A percentile compares a stretch with the other conserved stretches of the same genome.
Evolutionary conservation across 2,329 filamentous ascomycete genomes (phyloP).

Genomic region (Leptographium flavum): DNA sequence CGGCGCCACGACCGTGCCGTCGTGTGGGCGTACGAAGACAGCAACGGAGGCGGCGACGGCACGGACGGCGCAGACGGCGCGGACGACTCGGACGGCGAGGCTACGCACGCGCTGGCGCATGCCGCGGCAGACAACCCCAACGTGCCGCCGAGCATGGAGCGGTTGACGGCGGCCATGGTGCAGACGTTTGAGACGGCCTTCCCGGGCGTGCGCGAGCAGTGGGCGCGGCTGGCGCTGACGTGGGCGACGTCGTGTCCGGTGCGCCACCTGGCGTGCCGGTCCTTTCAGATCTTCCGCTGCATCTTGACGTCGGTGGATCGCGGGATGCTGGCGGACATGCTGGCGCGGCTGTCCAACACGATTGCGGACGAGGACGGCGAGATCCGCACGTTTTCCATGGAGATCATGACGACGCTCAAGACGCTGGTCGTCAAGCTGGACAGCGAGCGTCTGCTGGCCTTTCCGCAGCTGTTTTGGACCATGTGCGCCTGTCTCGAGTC

Average conservation of each 20-base stretch:
- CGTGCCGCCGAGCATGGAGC: conserved; percentile 77
- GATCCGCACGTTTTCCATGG: conserved; percentile 94
- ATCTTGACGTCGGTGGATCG: conserved; percentile 84
- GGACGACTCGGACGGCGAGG: too few species aligned
- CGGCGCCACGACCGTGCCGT: conserved; percentile 72
- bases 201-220: conserved; percentile 76
- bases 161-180: conserved; percentile 68
- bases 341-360: conserved; percentile 86
- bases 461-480: conserved; percentile 95
- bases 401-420: conserved; percentile 87
- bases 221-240: conserved; percentile 77
- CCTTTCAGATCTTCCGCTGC: conserved; percentile 93
- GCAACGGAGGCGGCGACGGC: conserved; percentile 50
- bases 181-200: conserved; percentile 75
- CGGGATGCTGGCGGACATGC: conserved; percentile 91
- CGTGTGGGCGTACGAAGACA: conserved; percentile 90
- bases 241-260: conserved; percentile 98
- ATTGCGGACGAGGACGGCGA: conserved; percentile 90
- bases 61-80: not conserved
- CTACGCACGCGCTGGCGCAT: too few species aligned
- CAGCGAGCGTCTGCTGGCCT: conserved; percentile 65
- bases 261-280: conserved; percentile 84
- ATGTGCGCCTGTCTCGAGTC: conserved; percentile 93
- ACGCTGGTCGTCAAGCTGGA: conserved; percentile 80
- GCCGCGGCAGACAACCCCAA: conserved; percentile 47